Conservation (phyloP, 805 yeast genomes). For the Saccharomycopsis schoenii region DNA sequence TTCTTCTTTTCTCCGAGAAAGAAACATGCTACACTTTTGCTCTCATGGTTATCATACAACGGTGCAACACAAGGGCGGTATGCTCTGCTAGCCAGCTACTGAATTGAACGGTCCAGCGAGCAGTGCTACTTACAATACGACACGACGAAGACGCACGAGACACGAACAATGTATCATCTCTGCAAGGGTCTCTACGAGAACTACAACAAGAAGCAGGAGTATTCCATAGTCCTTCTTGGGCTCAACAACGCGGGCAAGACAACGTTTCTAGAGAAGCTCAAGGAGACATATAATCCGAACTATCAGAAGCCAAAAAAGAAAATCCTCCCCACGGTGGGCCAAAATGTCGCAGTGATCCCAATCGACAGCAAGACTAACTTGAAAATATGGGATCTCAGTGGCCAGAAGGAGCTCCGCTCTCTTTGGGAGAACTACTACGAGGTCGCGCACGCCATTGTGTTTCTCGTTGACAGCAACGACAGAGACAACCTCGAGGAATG, state of each 20-base stretch:
- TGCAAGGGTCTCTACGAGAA: conserved; percentile 50
- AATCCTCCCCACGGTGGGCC: conserved; percentile 91
- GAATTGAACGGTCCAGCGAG: too few species aligned
- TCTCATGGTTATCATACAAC: too few species aligned
- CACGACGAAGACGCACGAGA: background rate
- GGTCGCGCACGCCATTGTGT: conserved; percentile 84
- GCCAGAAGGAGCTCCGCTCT: conserved; percentile 74
- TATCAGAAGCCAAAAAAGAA: conserved; percentile 34
- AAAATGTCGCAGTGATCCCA: conserved; percentile 53
- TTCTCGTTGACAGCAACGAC: conserved; percentile 88
- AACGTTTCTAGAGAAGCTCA: conserved; percentile 59
- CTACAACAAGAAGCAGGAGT: conserved; percentile 55
- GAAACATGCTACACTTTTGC: background rate
- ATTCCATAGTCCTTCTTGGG: conserved; percentile 74
- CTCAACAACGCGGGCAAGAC: conserved; percentile 96
- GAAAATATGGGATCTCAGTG: conserved; percentile 96
- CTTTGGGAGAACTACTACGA: conserved; percentile 84
- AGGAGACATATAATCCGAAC: conserved; percentile 39
- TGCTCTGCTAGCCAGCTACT: background rate
- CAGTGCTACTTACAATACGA: background rate
- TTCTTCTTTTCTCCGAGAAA: background rate
- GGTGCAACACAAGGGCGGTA: background rate
- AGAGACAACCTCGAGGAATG: conserved; percentile 76
- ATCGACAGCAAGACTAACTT: conserved; percentile 36
- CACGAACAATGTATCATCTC: conserved; percentile 60